Percentiles rank a stretch among this genome's conserved stretches.
Conservation (phyloP, 2,329 filamentous ascomycete genomes). For the Curvularia lunata region DNA sequence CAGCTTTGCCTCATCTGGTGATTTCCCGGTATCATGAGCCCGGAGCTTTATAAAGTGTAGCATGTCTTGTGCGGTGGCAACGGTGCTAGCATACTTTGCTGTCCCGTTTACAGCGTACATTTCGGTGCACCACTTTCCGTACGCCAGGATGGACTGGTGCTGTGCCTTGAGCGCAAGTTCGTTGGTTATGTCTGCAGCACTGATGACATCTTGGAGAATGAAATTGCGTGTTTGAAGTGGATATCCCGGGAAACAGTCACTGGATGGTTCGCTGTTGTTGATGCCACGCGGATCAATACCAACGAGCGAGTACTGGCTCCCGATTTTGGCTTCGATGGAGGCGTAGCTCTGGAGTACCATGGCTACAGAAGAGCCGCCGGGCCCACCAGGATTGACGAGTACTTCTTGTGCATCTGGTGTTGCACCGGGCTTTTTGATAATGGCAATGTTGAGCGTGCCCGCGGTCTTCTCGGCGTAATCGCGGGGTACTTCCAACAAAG, state of each 20-base stretch:
- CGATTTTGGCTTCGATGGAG: slow-evolving; percentile 7
- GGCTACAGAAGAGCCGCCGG: slow-evolving; percentile 43
- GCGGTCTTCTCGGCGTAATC: slow-evolving; percentile 23
- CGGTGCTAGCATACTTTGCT: slow-evolving; percentile 39
- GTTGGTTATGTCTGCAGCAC: background rate
- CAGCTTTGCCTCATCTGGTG: slow-evolving; percentile 40
- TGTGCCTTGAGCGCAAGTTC: background rate
- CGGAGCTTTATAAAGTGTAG: slow-evolving; percentile 34
- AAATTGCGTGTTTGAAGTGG: background rate
- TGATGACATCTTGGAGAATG: background rate
- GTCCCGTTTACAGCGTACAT: slow-evolving; percentile 25
- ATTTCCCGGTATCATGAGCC: slow-evolving; percentile 23
- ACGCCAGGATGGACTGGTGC: slow-evolving; percentile 11
- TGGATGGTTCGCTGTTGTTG: slow-evolving; percentile 20
- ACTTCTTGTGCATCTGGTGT: slow-evolving; percentile 23
- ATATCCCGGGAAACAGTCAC: slow-evolving; percentile 18
- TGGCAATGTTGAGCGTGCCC: slow-evolving; percentile 22
- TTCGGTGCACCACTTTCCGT: slow-evolving; percentile 30
- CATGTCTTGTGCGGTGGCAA: slow-evolving; percentile 41
- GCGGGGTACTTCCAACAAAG: slow-evolving; percentile 25
- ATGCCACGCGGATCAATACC: slow-evolving; percentile 43
- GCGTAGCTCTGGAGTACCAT: slow-evolving; percentile 7
- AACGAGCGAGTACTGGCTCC: slow-evolving; percentile 43
- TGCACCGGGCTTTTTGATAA: slow-evolving; percentile 21
- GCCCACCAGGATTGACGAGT: slow-evolving; percentile 29